Evolutionary conservation across 306 rosid genomes (phyloP).

Genomic region (Castanea crenata): DNA sequence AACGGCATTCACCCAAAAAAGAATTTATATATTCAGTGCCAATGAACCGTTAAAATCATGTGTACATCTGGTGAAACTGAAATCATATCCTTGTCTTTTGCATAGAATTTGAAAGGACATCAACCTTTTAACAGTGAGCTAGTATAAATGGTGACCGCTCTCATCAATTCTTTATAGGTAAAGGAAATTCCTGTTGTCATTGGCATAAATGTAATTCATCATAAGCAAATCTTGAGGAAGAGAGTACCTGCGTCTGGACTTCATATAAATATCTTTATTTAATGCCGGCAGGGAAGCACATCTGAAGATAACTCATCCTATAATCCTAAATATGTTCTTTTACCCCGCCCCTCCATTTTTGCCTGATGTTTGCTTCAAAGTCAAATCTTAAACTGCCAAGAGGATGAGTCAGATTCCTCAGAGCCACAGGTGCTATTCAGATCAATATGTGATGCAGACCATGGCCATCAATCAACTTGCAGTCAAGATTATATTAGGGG

Average conservation of each 20-base stretch:
- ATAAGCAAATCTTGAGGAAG: background rate
- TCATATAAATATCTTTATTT: background rate
- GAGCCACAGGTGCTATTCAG: no score
- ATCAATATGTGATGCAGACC: no score
- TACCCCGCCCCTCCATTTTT: background rate
- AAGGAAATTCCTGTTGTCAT: background rate
- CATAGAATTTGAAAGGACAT: background rate
- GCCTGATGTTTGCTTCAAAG: background rate
- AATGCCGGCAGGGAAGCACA: background rate
- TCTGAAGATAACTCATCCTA: background rate
- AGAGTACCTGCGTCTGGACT: background rate
- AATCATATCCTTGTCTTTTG: background rate
- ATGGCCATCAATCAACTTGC: no score
- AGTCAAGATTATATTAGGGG: no score
- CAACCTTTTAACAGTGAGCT: background rate
- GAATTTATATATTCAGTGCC: background rate
- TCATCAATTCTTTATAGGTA: no score
- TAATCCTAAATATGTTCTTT: background rate
- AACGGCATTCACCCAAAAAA: background rate
- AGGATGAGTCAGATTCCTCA: no score
- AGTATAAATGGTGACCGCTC: no score
- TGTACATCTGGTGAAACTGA: background rate
- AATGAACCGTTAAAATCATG: background rate
- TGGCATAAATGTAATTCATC: background rate
- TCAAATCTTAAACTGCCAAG: background rate